A percentile compares a stretch with the other conserved stretches of the same genome.
Evolutionary conservation across 495 filamentous ascomycete species (phyloP).

Genomic region (Cudoniella acicularis): DNA sequence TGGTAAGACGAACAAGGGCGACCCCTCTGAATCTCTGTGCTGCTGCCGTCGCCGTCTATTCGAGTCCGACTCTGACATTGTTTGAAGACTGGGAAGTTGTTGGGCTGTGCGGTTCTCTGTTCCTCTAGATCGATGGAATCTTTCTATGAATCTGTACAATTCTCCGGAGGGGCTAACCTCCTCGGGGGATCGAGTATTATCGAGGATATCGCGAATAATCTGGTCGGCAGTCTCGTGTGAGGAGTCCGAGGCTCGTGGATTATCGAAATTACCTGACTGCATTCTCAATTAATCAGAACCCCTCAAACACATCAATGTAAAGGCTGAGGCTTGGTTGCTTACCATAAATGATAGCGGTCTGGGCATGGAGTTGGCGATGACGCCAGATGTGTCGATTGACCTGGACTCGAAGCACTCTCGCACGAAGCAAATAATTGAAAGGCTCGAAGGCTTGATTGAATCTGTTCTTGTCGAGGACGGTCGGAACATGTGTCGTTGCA

Average conservation of each 20-base stretch:
- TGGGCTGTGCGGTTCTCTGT: neutral
- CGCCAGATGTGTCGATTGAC: neutral
- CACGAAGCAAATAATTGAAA: neutral
- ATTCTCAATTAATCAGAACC: conserved; percentile 4
- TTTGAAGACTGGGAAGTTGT: neutral
- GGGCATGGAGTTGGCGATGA: conserved; percentile 10
- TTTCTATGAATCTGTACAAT: conserved; percentile 41
- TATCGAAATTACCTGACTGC: conserved; percentile 60
- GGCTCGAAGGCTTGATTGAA: neutral
- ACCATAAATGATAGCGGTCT: conserved; percentile 24
- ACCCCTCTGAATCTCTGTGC: conserved; percentile 2
- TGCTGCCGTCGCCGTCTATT: conserved; percentile 3
- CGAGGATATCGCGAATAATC: conserved; percentile 34
- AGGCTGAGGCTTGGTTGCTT: neutral
- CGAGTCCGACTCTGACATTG: conserved; percentile 17
- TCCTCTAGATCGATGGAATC: conserved; percentile 29
- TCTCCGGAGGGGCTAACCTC: conserved; percentile 39
- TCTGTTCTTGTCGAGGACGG: neutral
- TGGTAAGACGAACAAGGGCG: conserved; percentile 19
- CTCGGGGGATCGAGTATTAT: conserved; percentile 32
- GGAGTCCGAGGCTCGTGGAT: conserved; percentile 47
- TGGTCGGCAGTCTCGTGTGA: conserved; percentile 37
- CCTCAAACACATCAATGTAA: neutral
- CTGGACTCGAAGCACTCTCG: neutral
- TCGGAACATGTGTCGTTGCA: conserved; percentile 1